Evolutionary conservation across 1,139 yeast genomes (phyloP), one percentile per base, ranked within the genome.

Genomic region (Kluyveromyces sp.): DNA sequence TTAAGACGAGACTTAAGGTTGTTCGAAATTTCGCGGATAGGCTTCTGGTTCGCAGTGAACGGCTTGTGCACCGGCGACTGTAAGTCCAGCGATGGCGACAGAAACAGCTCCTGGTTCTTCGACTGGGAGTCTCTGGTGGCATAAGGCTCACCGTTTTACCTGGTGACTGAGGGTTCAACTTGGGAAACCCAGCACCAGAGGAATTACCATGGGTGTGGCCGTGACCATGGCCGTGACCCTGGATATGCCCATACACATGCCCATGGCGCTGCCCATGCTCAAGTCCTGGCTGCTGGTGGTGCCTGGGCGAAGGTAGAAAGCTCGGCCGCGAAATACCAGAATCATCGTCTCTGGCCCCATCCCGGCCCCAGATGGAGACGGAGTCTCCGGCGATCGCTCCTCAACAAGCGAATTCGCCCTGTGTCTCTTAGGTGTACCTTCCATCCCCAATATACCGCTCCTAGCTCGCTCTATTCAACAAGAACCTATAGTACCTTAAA

Each of bases 1-100:
- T 74, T 69, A 25, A 74, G 60, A 43, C 78, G 60, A 15, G 77
- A 70, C 48, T 69, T 67, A 39, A 74, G 60, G 47, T 68, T 69
- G 28, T 67, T 59, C 0, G 77, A 70, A 30, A 73, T 64, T 49
- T 68, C 68, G 42, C 71, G 61, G 25, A 71, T 67, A 28, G 72
- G 71, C 48, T 60, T 64, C 8, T 58, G 60, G 25, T 58, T 56
- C 37, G 56, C 53, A 27, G 41, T 33, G 10, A 29, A 15, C 25
- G 41, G 42, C 37, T 51, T 45, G 3, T 58, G 56, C 10, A 64
- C 57, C 6, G 72, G 72, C 0, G 70, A 66, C 46, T 64, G 68
- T 45, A 68, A 51, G 38, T 58, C 56, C 1, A 71, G 70, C 3
- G 71, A 61, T n/a, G 66, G 66, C n/a, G 65, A 63, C 32, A 59